phyloP scores from a whole-genome alignment of 1,284 basidiomycete species.

The Ganoderma boninense region DNA sequence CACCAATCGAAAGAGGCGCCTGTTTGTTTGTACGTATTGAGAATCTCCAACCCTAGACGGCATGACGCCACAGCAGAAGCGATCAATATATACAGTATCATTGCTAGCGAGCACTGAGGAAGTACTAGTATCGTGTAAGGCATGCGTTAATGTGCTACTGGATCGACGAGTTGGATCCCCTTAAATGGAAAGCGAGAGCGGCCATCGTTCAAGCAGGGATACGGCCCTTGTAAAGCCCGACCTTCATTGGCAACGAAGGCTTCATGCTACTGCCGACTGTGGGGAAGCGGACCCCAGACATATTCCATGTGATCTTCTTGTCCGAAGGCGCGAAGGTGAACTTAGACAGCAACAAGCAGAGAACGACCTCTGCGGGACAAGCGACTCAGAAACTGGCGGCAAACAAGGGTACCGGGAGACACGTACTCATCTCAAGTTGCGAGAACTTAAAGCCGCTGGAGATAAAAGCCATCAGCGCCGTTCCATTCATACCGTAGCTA shows the following conservation, averaged over 20 bases:
- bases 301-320: slow-evolving; percentile 19
- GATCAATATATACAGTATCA: no score
- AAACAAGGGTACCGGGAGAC: background rate
- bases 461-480: background rate
- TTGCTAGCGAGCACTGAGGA: no score
- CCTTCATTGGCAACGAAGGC: slow-evolving; percentile 17
- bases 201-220: no score
- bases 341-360: slow-evolving; percentile 13
- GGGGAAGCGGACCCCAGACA: slow-evolving; percentile 11
- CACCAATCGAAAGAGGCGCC: background rate
- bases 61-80: no score
- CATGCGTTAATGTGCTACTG: no score
- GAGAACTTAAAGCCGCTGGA: slow-evolving; percentile 31
- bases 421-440: slow-evolving; percentile 32
- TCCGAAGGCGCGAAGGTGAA: slow-evolving; percentile 18
- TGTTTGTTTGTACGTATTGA: background rate
- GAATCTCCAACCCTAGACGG: no score
- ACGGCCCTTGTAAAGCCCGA: slow-evolving; percentile 7
- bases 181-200: no score
- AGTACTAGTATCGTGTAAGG: no score
- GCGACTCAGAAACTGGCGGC: background rate
- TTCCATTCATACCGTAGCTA: no score
- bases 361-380: slow-evolving; percentile 16
- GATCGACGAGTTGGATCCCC: no score
- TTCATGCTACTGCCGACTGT: slow-evolving; percentile 9